Conservation (phyloP, 2,329 filamentous ascomycete species). For the Uncinocarpus reesii region DNA sequence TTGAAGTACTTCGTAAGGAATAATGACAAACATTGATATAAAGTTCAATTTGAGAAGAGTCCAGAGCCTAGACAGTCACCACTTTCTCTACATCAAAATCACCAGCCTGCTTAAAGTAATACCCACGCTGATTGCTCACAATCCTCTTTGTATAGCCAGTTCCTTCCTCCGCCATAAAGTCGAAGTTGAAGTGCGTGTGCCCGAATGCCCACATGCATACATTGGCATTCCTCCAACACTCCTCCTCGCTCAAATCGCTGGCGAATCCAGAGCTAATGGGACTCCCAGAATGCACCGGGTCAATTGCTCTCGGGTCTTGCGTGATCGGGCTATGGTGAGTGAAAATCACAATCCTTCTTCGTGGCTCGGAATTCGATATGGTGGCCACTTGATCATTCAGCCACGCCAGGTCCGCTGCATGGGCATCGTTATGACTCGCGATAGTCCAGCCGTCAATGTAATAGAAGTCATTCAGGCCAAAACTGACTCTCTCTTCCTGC, state of each 20-base stretch:
- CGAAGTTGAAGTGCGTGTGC: conserved; percentile 41
- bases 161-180: conserved; percentile 21
- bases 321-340: conserved; percentile 31
- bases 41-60: too few species aligned
- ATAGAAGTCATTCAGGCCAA: conserved; percentile 45
- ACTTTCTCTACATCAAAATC: too few species aligned
- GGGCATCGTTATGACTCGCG: conserved; percentile 24
- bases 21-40: too few species aligned
- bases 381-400: conserved; percentile 30
- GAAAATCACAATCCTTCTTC: conserved; percentile 31
- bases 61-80: too few species aligned
- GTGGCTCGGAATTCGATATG: conserved; percentile 24
- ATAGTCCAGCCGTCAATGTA: conserved; percentile 32
- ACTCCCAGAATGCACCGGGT: conserved; percentile 27
- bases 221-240: conserved; percentile 30
- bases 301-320: conserved; percentile 20
- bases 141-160: conserved; percentile 29
- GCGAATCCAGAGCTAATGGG: conserved; percentile 31
- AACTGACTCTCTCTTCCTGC: conserved; percentile 17
- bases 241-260: conserved; percentile 33
- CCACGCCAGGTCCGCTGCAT: conserved; percentile 30
- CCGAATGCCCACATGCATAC: conserved; percentile 41
- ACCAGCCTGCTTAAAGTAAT: too few species aligned
- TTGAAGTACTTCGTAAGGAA: too few species aligned
- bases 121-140: conserved; percentile 28